A percentile compares a stretch with the other conserved stretches of the same genome.
Conservation (phyloP, 2,329 filamentous ascomycete species). For the Epichloe amarillans region DNA sequence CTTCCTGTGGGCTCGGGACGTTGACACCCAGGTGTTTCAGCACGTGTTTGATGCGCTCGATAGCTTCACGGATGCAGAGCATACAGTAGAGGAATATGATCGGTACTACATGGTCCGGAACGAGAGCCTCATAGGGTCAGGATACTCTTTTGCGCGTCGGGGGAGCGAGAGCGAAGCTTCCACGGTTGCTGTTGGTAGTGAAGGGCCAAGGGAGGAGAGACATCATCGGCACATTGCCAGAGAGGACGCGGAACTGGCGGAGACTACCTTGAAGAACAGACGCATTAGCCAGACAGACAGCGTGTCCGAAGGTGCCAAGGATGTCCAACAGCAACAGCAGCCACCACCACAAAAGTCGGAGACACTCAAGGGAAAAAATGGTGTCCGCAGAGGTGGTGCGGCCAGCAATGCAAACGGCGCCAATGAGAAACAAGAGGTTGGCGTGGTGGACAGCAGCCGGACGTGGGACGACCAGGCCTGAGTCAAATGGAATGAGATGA, state of each 20-base stretch:
- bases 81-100: slow-evolving; percentile 47
- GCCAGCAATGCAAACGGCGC: not conserved
- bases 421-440: not conserved
- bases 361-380: slow-evolving; percentile 16
- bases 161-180: slow-evolving; percentile 26
- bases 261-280: not conserved
- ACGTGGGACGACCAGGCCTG: not conserved
- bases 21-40: slow-evolving; percentile 72
- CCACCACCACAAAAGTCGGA: slow-evolving; percentile 8
- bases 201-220: not conserved
- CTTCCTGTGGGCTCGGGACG: slow-evolving; percentile 85
- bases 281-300: not conserved
- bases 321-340: not conserved
- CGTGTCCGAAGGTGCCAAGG: not conserved
- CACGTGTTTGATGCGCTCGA: slow-evolving; percentile 85
- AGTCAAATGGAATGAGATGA: not conserved
- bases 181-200: slow-evolving; percentile 12
- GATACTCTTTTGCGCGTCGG: slow-evolving; percentile 14
- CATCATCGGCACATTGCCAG: slow-evolving; percentile 18
- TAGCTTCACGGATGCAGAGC: slow-evolving; percentile 46
- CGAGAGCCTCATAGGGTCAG: slow-evolving; percentile 32
- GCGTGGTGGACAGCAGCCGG: slow-evolving; percentile 3
- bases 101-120: slow-evolving; percentile 40
- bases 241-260: slow-evolving; percentile 9
- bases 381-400: slow-evolving; percentile 9